Evolutionary conservation across 2,329 filamentous ascomycete species (phyloP), one percentile per base, ranked within the genome.

Genomic region (Colletotrichum musae): DNA sequence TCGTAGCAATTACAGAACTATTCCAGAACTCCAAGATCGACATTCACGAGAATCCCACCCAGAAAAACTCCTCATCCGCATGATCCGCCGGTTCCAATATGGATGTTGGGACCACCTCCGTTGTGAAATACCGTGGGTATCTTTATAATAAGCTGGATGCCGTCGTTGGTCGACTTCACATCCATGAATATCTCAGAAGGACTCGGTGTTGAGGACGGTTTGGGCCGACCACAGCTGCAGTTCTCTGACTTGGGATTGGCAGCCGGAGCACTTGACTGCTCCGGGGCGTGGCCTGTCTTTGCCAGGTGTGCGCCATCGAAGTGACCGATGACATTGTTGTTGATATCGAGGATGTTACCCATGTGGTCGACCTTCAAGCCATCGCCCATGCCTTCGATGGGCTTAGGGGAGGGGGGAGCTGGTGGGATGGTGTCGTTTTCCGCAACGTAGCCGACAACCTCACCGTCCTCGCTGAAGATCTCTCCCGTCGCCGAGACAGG

Each of bases 101-200:
- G 74, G 56, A 80, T 74, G 57, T 77, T 77, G 3, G 79, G 77
- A 65, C 74, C 74, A 10, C 73, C 74, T n/a, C 68, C 70, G 28
- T 78, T 80, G 64, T 83, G 83, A 73, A 88, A 88, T 28, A 87
- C 83, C 2, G 86, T 88, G 26, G 86, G 87, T 67, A 88, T 88
- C 73, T 87, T 85, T 72, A 88, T 88, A 28, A 84, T 87, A 61
- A 88, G 75, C 76, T 88, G 87, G 72, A 88, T 88, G 2, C 87
- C 87, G 62, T 88, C 87, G 48, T 82, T 86, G 5, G 87, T 89
- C 41, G 86, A 88, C 76, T 87, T 87, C 67, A 89, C 85, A 71
- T 89, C 87, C 65, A 89, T 74, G 72, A 86, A 88, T 32, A 89
- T 84, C 74, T 89, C 87, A 2, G 86, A 86, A 3, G 86, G 85